Conservation (phyloP, 345 rosid genomes). For the Eucalyptus shirleyi region DNA sequence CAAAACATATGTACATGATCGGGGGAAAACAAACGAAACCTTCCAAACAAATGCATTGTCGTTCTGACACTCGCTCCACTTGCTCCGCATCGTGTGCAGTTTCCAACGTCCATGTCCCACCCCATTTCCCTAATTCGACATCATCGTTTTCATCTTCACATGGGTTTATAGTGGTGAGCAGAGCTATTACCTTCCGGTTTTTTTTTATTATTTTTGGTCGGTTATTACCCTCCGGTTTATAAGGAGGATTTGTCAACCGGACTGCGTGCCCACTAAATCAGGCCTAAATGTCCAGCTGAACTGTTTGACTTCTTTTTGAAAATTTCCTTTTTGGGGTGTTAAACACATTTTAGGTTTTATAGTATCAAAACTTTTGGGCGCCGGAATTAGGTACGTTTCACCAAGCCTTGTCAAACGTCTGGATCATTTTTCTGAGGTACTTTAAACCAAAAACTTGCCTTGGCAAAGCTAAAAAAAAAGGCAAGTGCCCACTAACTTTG, state of each 20-base stretch:
- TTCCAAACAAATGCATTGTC: neutral
- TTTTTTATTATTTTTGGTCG: too few species aligned
- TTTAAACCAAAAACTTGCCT: neutral
- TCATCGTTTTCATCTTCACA: neutral
- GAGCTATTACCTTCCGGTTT: neutral
- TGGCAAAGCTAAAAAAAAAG: neutral
- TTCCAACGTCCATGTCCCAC: neutral
- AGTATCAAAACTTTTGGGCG: neutral
- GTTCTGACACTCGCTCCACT: neutral
- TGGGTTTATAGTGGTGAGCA: neutral
- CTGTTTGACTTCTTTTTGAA: neutral
- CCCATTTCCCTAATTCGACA: neutral
- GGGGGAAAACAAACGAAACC: neutral
- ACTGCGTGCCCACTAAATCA: neutral
- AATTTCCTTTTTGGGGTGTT: neutral
- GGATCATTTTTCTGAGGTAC: neutral
- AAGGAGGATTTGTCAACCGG: neutral
- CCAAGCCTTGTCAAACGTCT: neutral
- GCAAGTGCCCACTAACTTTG: neutral
- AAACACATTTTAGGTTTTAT: neutral
- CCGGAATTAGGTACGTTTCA: neutral
- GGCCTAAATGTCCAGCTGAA: neutral
- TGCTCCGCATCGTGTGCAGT: neutral
- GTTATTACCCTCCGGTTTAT: neutral
- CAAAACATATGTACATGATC: neutral